phyloP scores from a whole-genome alignment of 176 grass and related monocot genomes.

The Triticum turgidum region DNA sequence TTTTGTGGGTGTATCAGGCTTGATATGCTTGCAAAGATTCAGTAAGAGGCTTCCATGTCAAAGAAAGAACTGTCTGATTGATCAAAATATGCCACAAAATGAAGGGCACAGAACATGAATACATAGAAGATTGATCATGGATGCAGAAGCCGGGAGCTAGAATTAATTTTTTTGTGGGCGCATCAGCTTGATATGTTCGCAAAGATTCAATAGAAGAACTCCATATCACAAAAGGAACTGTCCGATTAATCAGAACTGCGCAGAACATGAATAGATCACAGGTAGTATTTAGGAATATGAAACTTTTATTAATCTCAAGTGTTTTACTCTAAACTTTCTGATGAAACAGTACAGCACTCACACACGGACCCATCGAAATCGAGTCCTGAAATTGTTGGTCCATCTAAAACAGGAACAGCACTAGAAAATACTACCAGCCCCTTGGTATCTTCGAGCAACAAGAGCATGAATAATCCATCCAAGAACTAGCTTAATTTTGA shows the following conservation, averaged over 20 bases:
- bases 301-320: slow-evolving; percentile 12
- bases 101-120: no score
- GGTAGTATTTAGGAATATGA: neutral
- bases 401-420: slow-evolving; percentile 39
- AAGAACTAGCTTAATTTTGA: neutral
- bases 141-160: no score
- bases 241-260: neutral
- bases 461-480: neutral
- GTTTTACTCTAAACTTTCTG: slow-evolving; percentile 27
- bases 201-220: neutral
- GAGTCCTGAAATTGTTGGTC: slow-evolving; percentile 19
- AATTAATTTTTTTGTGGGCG: no score
- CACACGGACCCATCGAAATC: neutral
- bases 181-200: no score
- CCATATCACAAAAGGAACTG: neutral
- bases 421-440: neutral
- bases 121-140: no score
- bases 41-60: no score
- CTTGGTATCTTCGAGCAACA: slow-evolving; percentile 6
- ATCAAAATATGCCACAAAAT: no score
- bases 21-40: no score
- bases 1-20: no score
- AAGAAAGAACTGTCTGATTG: no score
- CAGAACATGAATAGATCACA: neutral
- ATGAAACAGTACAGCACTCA: slow-evolving; percentile 18